Percentiles rank a stretch among this genome's conserved stretches.
phyloP scores from a whole-genome alignment of 2,329 filamentous ascomycete genomes.

The Helminthosporium solani region DNA sequence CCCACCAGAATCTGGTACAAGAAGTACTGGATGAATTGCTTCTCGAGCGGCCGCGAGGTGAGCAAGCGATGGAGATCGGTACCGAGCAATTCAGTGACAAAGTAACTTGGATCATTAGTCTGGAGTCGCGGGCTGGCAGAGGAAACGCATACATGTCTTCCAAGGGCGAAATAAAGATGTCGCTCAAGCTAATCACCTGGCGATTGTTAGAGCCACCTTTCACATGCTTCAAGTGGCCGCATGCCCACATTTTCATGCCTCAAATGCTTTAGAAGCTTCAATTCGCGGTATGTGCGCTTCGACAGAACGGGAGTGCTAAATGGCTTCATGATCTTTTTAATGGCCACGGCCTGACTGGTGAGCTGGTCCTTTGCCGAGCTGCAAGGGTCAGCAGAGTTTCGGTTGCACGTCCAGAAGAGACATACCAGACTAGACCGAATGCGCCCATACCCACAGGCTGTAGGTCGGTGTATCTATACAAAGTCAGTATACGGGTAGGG shows the following conservation, averaged over 20 bases:
- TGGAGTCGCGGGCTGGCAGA: neutral
- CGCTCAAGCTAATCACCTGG: slow-evolving; percentile 91
- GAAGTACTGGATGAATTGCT: slow-evolving; percentile 99
- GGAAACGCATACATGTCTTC: slow-evolving; percentile 81
- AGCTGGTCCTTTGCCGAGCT: slow-evolving; percentile 98
- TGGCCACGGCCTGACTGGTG: slow-evolving; percentile 91
- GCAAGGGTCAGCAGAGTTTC: slow-evolving; percentile 20
- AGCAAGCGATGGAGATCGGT: slow-evolving; percentile 95
- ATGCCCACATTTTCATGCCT: slow-evolving; percentile 85
- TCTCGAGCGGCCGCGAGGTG: slow-evolving; percentile 93
- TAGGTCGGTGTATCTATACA: slow-evolving; percentile 84
- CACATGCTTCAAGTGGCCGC: neutral
- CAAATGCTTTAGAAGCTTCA: slow-evolving; percentile 96
- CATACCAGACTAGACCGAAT: slow-evolving; percentile 94
- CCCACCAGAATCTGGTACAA: slow-evolving; percentile 96
- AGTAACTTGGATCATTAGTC: slow-evolving; percentile 66
- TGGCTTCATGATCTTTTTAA: slow-evolving; percentile 99
- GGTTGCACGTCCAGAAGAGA: slow-evolving; percentile 4
- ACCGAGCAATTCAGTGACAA: slow-evolving; percentile 94
- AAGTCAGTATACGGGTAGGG: slow-evolving; percentile 23
- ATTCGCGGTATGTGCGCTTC: slow-evolving; percentile 94
- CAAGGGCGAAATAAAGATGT: slow-evolving; percentile 98
- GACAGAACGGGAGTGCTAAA: slow-evolving; percentile 99
- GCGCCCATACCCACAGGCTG: slow-evolving; percentile 99
- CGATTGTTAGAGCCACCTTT: slow-evolving; percentile 17